phyloP scores from a whole-genome alignment of 768 basidiomycete genomes.

The Saitozyma podzolica region DNA sequence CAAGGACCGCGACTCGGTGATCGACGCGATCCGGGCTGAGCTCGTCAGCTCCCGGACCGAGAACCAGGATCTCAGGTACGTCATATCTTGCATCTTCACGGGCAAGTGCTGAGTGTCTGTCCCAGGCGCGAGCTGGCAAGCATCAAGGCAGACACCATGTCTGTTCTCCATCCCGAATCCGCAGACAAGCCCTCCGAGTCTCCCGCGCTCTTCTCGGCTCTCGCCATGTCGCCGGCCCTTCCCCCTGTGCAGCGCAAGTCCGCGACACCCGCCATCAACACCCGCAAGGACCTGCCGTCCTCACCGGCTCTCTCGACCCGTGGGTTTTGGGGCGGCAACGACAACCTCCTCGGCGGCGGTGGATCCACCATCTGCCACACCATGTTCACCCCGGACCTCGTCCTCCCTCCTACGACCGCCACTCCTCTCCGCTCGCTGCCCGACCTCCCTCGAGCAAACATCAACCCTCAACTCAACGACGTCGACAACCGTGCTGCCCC shows the following conservation, averaged over 20 bases:
- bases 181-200: slow-evolving; percentile 25
- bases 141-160: slow-evolving; percentile 52
- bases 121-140: slow-evolving; percentile 52
- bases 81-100: slow-evolving; percentile 7
- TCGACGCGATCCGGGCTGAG: slow-evolving; percentile 81
- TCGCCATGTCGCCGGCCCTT: slow-evolving; percentile 27
- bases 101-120: slow-evolving; percentile 22
- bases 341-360: slow-evolving; percentile 53
- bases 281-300: slow-evolving; percentile 53
- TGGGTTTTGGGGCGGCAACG: slow-evolving; percentile 73
- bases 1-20: slow-evolving; percentile 83
- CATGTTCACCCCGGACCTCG: slow-evolving; percentile 72
- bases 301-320: slow-evolving; percentile 34
- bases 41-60: slow-evolving; percentile 76
- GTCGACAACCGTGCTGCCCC: slow-evolving; percentile 15
- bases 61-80: slow-evolving; percentile 67
- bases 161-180: slow-evolving; percentile 39
- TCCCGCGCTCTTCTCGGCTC: slow-evolving; percentile 25
- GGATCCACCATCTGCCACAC: slow-evolving; percentile 83
- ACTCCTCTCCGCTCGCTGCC: slow-evolving; percentile 21
- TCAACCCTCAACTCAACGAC: slow-evolving; percentile 72
- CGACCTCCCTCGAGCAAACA: slow-evolving; percentile 66
- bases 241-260: slow-evolving; percentile 7
- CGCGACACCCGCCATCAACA: slow-evolving; percentile 43
- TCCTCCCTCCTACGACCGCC: slow-evolving; percentile 41